Evolutionary conservation across 75 land plant genomes (phyloP).

Genomic region (Gnetum montanum): DNA sequence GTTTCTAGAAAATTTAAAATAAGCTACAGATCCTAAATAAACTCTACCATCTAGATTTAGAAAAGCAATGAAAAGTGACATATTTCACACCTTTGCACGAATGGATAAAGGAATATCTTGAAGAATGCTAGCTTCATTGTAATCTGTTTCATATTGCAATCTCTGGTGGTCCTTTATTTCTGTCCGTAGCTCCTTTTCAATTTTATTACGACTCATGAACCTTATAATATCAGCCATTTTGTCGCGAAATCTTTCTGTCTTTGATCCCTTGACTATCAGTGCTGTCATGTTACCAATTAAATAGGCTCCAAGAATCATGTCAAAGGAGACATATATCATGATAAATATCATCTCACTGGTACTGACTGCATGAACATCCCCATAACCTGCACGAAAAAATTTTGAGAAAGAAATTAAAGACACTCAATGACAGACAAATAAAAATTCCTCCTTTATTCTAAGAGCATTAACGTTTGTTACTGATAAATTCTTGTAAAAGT

Average conservation of each 20-base stretch:
- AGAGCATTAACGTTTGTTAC: no score
- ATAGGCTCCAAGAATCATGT: constrained; percentile 87
- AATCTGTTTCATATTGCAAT: constrained; percentile 65
- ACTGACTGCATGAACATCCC: constrained; percentile 89
- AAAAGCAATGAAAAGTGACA: no score
- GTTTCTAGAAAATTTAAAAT: no score
- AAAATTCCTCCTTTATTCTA: no score
- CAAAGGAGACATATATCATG: constrained; percentile 83
- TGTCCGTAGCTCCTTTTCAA: constrained; percentile 48
- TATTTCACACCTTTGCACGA: constrained; percentile 60
- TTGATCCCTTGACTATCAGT: constrained; percentile 80
- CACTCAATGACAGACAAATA: not conserved
- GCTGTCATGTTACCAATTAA: constrained; percentile 94
- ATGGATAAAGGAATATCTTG: constrained; percentile 65
- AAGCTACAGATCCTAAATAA: no score
- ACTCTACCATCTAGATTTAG: no score
- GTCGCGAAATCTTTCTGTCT: constrained; percentile 77
- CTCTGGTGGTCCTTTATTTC: constrained; percentile 66
- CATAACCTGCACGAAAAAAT: constrained; percentile 62
- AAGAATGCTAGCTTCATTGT: constrained; percentile 50
- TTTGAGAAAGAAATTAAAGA: no score
- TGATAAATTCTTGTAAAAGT: no score
- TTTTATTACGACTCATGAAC: constrained; percentile 64
- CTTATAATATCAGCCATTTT: constrained; percentile 64
- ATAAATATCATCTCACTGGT: constrained; percentile 76